Percentiles rank a stretch among this genome's conserved stretches.
Evolutionary conservation across 108 stramenopile species (phyloP).

Genomic region (Parietichytrium sp.): DNA sequence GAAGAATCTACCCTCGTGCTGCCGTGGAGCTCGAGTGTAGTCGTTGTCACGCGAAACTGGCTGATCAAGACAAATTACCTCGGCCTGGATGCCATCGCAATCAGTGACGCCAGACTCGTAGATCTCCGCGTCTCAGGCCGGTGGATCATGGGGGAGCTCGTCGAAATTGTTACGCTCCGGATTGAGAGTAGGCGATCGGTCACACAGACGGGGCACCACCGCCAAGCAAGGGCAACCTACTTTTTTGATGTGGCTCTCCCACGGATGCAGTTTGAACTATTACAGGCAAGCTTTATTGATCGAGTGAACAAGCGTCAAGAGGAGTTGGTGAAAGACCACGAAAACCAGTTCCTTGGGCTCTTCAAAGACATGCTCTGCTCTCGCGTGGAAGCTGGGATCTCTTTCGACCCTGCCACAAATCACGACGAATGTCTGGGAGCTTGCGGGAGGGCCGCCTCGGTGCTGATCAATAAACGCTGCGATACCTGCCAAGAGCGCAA

Average conservation of each 20-base stretch:
- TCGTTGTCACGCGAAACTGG: slow-evolving; percentile 1
- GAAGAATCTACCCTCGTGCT: neutral
- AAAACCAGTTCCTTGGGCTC: neutral
- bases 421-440: neutral
- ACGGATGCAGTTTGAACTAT: neutral
- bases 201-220: neutral
- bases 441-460: neutral
- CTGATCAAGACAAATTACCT: neutral
- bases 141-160: slow-evolving; percentile 27
- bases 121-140: slow-evolving; percentile 20
- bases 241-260: neutral
- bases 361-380: neutral
- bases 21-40: neutral
- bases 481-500: neutral
- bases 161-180: slow-evolving; percentile 27
- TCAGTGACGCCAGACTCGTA: neutral
- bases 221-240: neutral
- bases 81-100: neutral
- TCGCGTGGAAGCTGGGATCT: neutral
- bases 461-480: neutral
- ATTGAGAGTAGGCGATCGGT: neutral
- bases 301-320: slow-evolving; percentile 1
- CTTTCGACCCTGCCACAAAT: neutral
- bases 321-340: neutral
- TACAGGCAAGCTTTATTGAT: slow-evolving; percentile 19